Base-by-base conservation (phyloP, 306 rosid species). In the Rosa rugosa region DNA sequence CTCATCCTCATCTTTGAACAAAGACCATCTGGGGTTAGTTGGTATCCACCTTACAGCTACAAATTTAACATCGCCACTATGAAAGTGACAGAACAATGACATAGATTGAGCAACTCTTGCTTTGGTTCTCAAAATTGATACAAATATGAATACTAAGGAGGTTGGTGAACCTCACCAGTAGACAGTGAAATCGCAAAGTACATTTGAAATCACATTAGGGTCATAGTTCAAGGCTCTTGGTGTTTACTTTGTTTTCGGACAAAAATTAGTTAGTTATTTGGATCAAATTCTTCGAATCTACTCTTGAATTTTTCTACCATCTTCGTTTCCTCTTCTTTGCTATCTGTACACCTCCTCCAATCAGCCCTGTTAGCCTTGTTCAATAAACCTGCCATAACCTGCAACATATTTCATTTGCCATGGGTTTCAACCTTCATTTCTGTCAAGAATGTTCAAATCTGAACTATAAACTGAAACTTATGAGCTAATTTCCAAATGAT, bases 331-430 rank as follows among this genome's bases (percentile, higher is more conserved):
- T 95, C 96, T 73, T 91, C 98, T 84, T 88, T 90, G 80, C 86
- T 91, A 79, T 79, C 80, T 71, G 91, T 84, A 81, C 80, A 84
- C 67, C 80, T 93, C 90, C 91, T 91, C 99, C 99, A 95, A 84
- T 95, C 93, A 41, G 97, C 96, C 81, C 87, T 90, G 66, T 91
- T 92, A 69, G 99, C 98, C 88, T 86, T 90, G 83, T 90, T 91
- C 69, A 95, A 94, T 85, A 95, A 86, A 66, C 99, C 99, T 0
- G 99, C 92, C 77, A 93, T 60, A 85, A 95, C 97, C 99, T 95
- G 91, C 72, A 79, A 80, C 66, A 59, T 6, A 59, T 44, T 49
- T 59, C 88, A 86, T 66, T 72, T 68, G 40, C 17, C 18, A 69
- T 64, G 65, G 69, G 44, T 59, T 67, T 63, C 72, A 54, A 81